These are phyloP conservation scores for Diutina scorzettiae DNA, from an alignment of 1,139 yeast genomes.

Conservation along the genomic window DNA sequence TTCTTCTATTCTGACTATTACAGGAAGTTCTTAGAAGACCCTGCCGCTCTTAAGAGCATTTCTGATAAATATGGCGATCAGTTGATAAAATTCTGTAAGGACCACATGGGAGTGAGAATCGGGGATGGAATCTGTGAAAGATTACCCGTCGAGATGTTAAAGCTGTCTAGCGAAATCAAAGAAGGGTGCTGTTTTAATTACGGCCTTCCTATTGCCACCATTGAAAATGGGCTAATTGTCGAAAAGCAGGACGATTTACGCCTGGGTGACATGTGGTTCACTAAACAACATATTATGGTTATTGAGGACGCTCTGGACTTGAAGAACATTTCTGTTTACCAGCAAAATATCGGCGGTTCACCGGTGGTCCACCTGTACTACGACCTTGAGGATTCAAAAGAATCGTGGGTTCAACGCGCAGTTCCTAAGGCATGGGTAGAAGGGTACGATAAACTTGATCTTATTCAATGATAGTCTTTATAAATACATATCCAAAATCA, in stretches of 20 bases:
- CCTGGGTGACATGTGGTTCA: background rate
- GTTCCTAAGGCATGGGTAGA: background rate
- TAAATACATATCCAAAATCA: background rate
- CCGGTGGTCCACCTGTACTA: background rate
- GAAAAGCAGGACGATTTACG: background rate
- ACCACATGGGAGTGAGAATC: background rate
- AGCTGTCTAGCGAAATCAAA: background rate
- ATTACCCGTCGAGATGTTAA: background rate
- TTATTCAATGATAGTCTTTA: background rate
- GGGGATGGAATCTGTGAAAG: background rate
- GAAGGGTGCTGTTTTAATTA: background rate
- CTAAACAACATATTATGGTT: background rate
- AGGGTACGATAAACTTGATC: background rate
- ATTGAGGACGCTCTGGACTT: background rate
- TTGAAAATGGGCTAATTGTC: background rate
- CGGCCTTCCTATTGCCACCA: background rate
- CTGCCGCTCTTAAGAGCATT: background rate
- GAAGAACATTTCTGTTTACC: background rate
- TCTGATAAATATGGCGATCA: background rate
- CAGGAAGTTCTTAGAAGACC: background rate
- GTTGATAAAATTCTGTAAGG: background rate
- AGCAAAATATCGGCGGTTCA: background rate
- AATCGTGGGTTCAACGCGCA: background rate
- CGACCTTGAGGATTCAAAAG: background rate
- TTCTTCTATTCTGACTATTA: background rate